Evolutionary conservation across 2,329 filamentous ascomycete genomes (phyloP).

Genomic region (Aphanoascus verrucosus): DNA sequence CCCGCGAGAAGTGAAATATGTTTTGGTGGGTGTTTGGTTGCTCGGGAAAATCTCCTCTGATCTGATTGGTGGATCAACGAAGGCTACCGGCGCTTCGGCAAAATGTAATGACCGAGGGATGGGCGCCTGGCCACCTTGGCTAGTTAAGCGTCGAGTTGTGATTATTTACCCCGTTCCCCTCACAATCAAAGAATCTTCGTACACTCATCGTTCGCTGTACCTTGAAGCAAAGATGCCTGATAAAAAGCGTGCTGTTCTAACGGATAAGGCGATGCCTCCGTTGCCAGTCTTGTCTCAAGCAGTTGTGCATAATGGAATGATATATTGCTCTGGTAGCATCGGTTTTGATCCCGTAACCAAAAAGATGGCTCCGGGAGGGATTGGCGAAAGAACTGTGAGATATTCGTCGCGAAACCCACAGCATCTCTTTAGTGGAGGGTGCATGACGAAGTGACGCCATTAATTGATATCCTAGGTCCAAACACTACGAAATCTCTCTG

Average conservation of each 20-base stretch:
- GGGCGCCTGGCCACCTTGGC: not conserved
- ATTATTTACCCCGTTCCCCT: not conserved
- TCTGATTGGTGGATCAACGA: too few species aligned
- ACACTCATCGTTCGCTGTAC: not conserved
- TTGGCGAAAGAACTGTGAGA: constrained; percentile 16
- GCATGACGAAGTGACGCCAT: not conserved
- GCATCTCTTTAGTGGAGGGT: not conserved
- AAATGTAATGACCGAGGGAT: too few species aligned
- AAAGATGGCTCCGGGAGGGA: constrained; percentile 44
- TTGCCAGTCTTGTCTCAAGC: constrained; percentile 51
- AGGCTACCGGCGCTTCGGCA: too few species aligned
- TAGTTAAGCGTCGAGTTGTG: not conserved
- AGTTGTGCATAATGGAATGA: constrained; percentile 52
- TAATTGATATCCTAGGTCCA: constrained; percentile 23
- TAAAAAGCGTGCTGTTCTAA: constrained; percentile 35
- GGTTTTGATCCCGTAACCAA: constrained; percentile 47
- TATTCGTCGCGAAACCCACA: not conserved
- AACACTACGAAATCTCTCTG: constrained; percentile 49
- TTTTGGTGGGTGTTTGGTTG: too few species aligned
- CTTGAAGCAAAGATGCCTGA: constrained; percentile 23
- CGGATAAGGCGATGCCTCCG: constrained; percentile 42
- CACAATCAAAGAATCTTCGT: not conserved
- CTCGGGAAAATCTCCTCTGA: too few species aligned
- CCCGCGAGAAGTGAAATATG: too few species aligned
- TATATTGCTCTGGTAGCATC: constrained; percentile 60